Evolutionary conservation across 2,329 filamentous ascomycete genomes (phyloP).

Genomic region (Stylonectria norvegica): DNA sequence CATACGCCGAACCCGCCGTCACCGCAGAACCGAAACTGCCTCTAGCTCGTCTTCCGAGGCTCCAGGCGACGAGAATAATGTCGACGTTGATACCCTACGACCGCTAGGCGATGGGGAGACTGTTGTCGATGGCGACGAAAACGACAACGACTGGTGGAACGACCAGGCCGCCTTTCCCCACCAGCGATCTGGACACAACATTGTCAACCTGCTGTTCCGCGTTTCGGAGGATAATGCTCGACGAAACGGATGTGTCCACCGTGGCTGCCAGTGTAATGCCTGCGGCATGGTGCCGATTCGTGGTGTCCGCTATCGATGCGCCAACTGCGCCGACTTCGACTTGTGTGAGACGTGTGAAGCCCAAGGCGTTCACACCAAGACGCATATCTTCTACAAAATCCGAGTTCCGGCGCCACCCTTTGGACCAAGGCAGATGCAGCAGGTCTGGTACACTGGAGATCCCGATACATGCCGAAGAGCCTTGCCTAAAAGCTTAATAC

Average conservation of each 20-base stretch:
- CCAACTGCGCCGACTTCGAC: constrained; percentile 94
- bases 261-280: constrained; percentile 87
- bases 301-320: constrained; percentile 88
- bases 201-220: constrained; percentile 81
- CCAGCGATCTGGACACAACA: constrained; percentile 66
- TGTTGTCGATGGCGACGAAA: constrained; percentile 44
- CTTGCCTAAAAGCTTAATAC: constrained; percentile 65
- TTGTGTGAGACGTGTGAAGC: constrained; percentile 92
- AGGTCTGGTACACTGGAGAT: constrained; percentile 85
- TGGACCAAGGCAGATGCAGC: constrained; percentile 73
- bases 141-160: constrained; percentile 53
- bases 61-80: constrained; percentile 47
- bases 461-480: constrained; percentile 66
- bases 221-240: constrained; percentile 92
- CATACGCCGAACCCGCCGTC: constrained; percentile 49
- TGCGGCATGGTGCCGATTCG: constrained; percentile 87
- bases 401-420: constrained; percentile 84
- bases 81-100: constrained; percentile 28
- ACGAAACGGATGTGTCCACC: constrained; percentile 84
- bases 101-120: constrained; percentile 38
- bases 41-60: constrained; percentile 41
- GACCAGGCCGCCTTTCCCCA: constrained; percentile 40
- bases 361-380: constrained; percentile 73
- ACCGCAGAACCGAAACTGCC: constrained; percentile 35
- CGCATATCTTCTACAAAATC: constrained; percentile 96